Evolutionary conservation across 768 basidiomycete species (phyloP).

Genomic region (Tylopilus intermedius): DNA sequence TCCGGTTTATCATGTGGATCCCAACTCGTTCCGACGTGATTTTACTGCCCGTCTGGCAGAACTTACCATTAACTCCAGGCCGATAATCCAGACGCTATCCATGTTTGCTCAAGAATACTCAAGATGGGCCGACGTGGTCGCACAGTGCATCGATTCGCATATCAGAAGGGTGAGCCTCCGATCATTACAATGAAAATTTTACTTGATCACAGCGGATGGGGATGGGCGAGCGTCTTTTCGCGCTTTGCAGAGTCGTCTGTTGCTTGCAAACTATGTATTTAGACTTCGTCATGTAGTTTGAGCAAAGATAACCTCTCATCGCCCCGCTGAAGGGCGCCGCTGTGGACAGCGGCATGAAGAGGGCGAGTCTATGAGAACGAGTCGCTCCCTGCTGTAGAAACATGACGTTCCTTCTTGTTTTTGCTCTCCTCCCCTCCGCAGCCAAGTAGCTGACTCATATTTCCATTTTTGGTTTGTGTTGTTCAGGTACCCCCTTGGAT

Average conservation of each 20-base stretch:
- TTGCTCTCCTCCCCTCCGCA: slow-evolving; percentile 24
- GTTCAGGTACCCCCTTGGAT: slow-evolving; percentile 80
- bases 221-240: slow-evolving; percentile 22
- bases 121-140: slow-evolving; percentile 73
- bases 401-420: slow-evolving; percentile 29
- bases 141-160: slow-evolving; percentile 77
- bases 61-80: slow-evolving; percentile 91
- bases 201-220: slow-evolving; percentile 26
- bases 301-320: slow-evolving; percentile 37
- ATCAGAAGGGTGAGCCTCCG: slow-evolving; percentile 77
- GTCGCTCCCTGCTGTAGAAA: slow-evolving; percentile 20
- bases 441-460: slow-evolving; percentile 62
- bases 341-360: slow-evolving; percentile 30
- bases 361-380: slow-evolving; percentile 35
- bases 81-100: slow-evolving; percentile 89
- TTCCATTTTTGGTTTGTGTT: slow-evolving; percentile 27
- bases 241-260: slow-evolving; percentile 22
- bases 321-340: slow-evolving; percentile 31
- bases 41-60: slow-evolving; percentile 67
- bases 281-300: slow-evolving; percentile 39
- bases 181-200: slow-evolving; percentile 21
- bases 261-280: slow-evolving; percentile 41
- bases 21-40: slow-evolving; percentile 73
- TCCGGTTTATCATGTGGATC: slow-evolving; percentile 52
- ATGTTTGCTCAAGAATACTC: slow-evolving; percentile 86